Base-by-base conservation (phyloP, 768 basidiomycete genomes). In the Rhodotorula paludigena region DNA sequence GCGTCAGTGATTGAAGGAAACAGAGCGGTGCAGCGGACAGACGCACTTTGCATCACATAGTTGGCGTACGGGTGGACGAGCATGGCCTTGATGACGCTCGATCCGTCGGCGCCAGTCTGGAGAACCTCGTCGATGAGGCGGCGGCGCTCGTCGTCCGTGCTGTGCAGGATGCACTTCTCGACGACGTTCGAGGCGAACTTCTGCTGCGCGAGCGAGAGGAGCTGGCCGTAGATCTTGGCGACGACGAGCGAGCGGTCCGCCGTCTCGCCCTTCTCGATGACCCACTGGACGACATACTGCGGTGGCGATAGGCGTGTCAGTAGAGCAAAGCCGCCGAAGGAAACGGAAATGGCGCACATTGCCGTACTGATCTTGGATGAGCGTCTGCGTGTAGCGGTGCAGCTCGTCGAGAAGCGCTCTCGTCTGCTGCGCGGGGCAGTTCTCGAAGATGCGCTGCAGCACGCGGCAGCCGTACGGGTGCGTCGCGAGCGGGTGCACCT, bases 401-500 rank as follows among this genome's bases (percentile, higher is more conserved):
- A 98, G 79, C 76, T 96, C 92, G 55, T 92, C 88, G 74, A 96
- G 81, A 39, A 98, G 80, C 0, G 84, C 82, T 58, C 86, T 83
- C 0, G 84, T 86, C 52, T 85, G 84, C 16, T 83, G 83, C 33
- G 85, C 83, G 0, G 89, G 84, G 33, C 94, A 81, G 76, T 90
- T 85, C 77, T 94, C 90, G 59, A 98, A 85, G 77, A 90, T 92
- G 63, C 92, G 84, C 78, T 97, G 94, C 39, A 98, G 83, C 32
- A 98, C 94, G 18, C 94, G 87, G 76, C 94, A 98, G 2, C 93
- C 93, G 74, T 90, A 96, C 1, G 90, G 86, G 76, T 98, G 92
- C 0, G 87, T 88, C 1, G 91, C 85, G 32, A 98, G 81, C 64
- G 89, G 86, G 66, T 85, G 84, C 35, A 94, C 88, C 69, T 87